Evolutionary conservation across 75 land plant species (phyloP).

Genomic region (Sequoiadendron giganteum): DNA sequence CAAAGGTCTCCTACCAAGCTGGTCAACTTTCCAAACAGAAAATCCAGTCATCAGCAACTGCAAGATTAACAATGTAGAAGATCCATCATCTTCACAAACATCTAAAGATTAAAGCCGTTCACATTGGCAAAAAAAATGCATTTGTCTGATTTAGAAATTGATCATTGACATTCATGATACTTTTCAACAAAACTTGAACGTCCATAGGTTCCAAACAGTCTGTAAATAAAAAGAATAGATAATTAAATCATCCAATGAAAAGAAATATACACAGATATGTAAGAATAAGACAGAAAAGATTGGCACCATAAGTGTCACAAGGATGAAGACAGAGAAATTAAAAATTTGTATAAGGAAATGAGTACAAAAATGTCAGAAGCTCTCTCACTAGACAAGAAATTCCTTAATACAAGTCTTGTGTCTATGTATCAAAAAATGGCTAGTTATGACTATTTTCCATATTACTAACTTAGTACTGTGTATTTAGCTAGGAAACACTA

Average conservation of each 20-base stretch:
- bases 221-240: neutral
- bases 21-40: constrained; percentile 88
- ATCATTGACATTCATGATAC: neutral
- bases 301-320: neutral
- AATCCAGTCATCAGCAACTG: constrained; percentile 93
- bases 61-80: constrained; percentile 5
- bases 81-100: neutral
- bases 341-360: neutral
- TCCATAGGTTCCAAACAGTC: constrained; percentile 1
- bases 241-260: too few species aligned
- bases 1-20: constrained; percentile 89
- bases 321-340: neutral
- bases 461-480: neutral
- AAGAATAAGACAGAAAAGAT: neutral
- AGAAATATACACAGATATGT: neutral
- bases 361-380: neutral
- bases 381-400: neutral
- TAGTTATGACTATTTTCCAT: neutral
- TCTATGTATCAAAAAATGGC: neutral
- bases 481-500: neutral
- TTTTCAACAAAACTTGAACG: neutral
- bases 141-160: neutral
- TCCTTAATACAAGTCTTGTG: neutral
- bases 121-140: neutral
- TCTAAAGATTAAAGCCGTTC: neutral